Evolutionary conservation across 495 filamentous ascomycete species (phyloP).

Genomic region (Aspergillus incahuasiensis): DNA sequence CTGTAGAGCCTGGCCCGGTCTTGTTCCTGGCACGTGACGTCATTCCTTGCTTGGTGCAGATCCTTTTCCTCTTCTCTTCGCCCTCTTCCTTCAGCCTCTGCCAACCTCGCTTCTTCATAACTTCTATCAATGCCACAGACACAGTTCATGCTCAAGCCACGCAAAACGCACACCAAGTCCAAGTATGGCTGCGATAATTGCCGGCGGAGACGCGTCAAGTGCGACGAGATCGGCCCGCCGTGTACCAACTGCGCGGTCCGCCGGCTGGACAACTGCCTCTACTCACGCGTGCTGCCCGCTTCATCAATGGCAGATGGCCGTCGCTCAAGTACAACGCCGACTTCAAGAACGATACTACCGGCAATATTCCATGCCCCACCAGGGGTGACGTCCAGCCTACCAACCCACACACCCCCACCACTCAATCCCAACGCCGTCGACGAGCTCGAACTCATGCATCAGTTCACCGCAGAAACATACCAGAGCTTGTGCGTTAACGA

Average conservation of each 20-base stretch:
- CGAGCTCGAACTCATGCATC: not conserved
- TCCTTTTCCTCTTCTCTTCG: no score
- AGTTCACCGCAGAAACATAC: constrained; percentile 1
- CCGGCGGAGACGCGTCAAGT: constrained; percentile 45
- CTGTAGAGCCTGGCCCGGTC: no score
- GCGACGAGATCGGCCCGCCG: constrained; percentile 27
- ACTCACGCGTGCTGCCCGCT: constrained; percentile 17
- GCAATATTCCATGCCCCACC: no score
- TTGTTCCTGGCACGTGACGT: no score
- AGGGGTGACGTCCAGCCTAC: no score
- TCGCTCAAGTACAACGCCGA: not conserved
- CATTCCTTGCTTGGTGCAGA: no score
- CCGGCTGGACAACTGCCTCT: constrained; percentile 21
- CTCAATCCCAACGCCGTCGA: not conserved
- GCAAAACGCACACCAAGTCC: constrained; percentile 42
- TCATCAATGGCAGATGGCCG: constrained; percentile 3
- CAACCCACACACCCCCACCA: not conserved
- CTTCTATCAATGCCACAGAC: not conserved
- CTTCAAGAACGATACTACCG: no score
- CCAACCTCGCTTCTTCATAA: no score
- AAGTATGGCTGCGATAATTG: constrained; percentile 47
- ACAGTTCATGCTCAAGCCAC: constrained; percentile 5
- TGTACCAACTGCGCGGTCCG: constrained; percentile 27
- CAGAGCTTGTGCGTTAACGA: not conserved
- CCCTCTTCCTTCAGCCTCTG: no score